Evolutionary conservation across 139 green algal species (phyloP), one percentile per base, ranked within the genome.

Genomic region (Chlamydomonas applanata): DNA sequence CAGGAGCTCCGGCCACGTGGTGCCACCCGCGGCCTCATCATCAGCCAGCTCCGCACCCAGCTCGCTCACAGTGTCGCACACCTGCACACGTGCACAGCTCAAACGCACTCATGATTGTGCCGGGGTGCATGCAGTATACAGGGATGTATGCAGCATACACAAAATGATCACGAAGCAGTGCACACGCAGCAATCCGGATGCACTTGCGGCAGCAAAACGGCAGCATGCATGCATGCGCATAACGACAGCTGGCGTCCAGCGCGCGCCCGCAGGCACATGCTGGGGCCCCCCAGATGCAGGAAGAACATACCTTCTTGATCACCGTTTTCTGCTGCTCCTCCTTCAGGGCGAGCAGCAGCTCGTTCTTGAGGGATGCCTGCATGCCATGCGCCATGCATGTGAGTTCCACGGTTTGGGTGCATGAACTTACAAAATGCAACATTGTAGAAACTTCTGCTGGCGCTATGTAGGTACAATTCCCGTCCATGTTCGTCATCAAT

Each of bases 1-100:
- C 60, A 98, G 82, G 68, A 99, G 84, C 87, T 99, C 95, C 0
- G 91, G 90, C 96, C 96, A 99, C 27, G 60, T 9, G 3, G 67
- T 73, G 25, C 40, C 67, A 46, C 81, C 77, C 11, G 69, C 45
- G 56, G 46, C 45, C 35, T 52, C 27, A 3, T 86, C 81, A 36
- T 90, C 86, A 27, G 88, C 77, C 7, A 89, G 78, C 9, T 86
- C 83, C 0, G 75, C 79, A 4, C 88, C 94, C 33, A 98, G 83
- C 83, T 98, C 94, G 9, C 85, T 79, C 14, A 98, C 82, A 1
- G 89, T 89, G 72, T 97, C 91, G 78, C 91, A 95, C 19, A 97
- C 79, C 89, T 97, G n/a, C n/a, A n/a, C n/a, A 78, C 4, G 13
- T n/a, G 25, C n/a, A 25, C n/a, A 1, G 27, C n/a, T 16, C 24